A percentile compares a stretch with the other conserved stretches of the same genome.
phyloP scores from a whole-genome alignment of 116 monocot genomes.

The Zostera marina region DNA sequence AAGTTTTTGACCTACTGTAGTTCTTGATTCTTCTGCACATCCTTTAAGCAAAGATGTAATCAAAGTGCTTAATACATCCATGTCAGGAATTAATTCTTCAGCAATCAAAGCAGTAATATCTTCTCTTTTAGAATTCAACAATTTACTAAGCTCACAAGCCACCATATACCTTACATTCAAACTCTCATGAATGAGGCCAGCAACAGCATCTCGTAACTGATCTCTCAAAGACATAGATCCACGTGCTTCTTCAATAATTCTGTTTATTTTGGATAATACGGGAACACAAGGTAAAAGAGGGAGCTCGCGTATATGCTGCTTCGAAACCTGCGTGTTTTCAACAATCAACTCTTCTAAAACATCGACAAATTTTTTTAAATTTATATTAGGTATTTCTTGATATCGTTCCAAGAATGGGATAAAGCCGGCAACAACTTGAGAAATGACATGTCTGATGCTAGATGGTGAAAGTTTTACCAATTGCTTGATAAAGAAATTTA shows the following conservation, averaged over 20 bases:
- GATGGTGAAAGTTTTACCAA: constrained; percentile 62
- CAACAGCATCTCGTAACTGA: constrained; percentile 62
- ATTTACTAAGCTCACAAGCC: constrained; percentile 79
- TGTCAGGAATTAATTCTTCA: constrained; percentile 54
- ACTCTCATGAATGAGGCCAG: constrained; percentile 90
- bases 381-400: constrained; percentile 26
- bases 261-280: constrained; percentile 58
- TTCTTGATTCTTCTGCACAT: constrained; percentile 86
- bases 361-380: constrained; percentile 55
- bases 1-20: constrained; percentile 67
- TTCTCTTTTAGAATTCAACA: constrained; percentile 63
- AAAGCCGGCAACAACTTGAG: constrained; percentile 89
- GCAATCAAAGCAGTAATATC: constrained; percentile 61
- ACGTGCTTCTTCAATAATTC: constrained; percentile 68
- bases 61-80: constrained; percentile 63
- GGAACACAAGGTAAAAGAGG: constrained; percentile 79
- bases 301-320: constrained; percentile 75
- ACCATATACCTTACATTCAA: constrained; percentile 97
- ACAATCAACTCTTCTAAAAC: constrained; percentile 67
- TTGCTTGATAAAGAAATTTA: constrained; percentile 77
- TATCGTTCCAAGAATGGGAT: constrained; percentile 71
- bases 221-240: constrained; percentile 79
- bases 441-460: constrained; percentile 75
- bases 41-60: constrained; percentile 71
- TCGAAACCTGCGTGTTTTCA: constrained; percentile 36